A percentile compares a stretch with the other conserved stretches of the same genome.
Evolutionary conservation across 495 filamentous ascomycete species (phyloP).

Genomic region (Neurospora sp.): DNA sequence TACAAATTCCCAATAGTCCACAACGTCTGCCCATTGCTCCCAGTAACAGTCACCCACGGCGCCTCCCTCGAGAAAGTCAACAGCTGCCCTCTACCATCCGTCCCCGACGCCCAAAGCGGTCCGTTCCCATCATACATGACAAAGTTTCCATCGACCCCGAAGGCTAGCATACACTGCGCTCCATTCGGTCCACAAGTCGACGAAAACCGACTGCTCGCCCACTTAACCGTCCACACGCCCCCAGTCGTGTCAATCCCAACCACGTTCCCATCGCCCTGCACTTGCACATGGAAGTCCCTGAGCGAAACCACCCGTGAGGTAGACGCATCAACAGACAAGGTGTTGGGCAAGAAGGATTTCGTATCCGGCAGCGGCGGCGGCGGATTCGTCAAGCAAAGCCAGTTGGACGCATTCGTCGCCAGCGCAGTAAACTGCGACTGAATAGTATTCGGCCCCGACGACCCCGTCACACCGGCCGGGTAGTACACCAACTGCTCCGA

Average conservation of each 20-base stretch:
- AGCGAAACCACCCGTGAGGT: neutral
- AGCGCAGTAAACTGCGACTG: conserved; percentile 3
- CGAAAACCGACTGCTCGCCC: conserved; percentile 2
- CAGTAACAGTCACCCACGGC: conserved; percentile 5
- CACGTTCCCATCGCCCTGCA: conserved; percentile 12
- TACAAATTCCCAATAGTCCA: conserved; percentile 6
- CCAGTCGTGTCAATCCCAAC: conserved; percentile 9
- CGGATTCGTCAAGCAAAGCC: conserved; percentile 8
- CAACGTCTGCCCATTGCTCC: neutral
- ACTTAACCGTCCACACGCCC: conserved; percentile 8
- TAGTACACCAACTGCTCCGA: conserved; percentile 7
- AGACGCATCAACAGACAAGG: conserved; percentile 1
- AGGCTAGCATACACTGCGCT: neutral
- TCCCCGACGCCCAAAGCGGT: conserved; percentile 4
- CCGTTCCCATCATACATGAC: conserved; percentile 3
- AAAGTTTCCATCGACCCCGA: conserved; percentile 1
- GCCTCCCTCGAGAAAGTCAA: conserved; percentile 2
- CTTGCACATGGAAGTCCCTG: conserved; percentile 7
- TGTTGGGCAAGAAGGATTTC: neutral
- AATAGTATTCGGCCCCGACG: neutral
- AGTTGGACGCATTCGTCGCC: conserved; percentile 6
- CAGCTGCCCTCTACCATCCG: conserved; percentile 1
- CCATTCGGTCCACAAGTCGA: conserved; percentile 4
- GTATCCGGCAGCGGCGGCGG: conserved; percentile 2
- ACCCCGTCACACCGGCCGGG: conserved; percentile 1